A percentile compares a stretch with the other conserved stretches of the same genome.
Evolutionary conservation across 345 rosid species (phyloP).

Genomic region (Geranium rotundifolium): DNA sequence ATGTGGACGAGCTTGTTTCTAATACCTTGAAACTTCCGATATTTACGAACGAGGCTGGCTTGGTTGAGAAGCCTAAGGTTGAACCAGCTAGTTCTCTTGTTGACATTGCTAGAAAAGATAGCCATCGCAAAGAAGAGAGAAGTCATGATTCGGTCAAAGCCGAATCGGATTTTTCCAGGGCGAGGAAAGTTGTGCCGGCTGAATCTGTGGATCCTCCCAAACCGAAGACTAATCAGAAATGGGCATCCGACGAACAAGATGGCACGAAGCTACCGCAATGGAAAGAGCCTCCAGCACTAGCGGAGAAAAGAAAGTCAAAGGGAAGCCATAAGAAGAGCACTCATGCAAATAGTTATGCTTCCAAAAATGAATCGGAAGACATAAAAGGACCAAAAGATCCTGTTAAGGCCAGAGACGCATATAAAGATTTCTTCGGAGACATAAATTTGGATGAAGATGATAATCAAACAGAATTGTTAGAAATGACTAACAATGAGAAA

Average conservation of each 20-base stretch:
- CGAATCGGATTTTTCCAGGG: conserved; percentile 29
- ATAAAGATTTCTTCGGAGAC: conserved; percentile 75
- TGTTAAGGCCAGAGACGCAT: conserved; percentile 44
- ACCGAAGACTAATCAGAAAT: conserved; percentile 32
- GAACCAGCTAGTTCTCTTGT: conserved; percentile 13
- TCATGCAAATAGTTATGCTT: conserved; percentile 16
- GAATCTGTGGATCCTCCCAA: conserved; percentile 27
- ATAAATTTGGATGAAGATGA: conserved; percentile 53
- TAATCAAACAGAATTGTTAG: conserved; percentile 26
- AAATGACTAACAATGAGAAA: conserved; percentile 27
- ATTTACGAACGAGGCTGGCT: conserved; percentile 26
- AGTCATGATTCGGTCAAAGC: conserved; percentile 21
- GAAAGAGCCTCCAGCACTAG: conserved; percentile 36
- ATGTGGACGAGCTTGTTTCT: conserved; percentile 51
- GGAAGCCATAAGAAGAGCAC: conserved; percentile 40
- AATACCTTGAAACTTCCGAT: conserved; percentile 60
- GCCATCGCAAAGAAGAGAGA: conserved; percentile 33
- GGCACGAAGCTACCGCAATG: conserved; percentile 27
- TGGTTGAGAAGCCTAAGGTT: conserved; percentile 35
- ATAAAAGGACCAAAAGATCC: conserved; percentile 31
- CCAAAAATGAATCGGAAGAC: conserved; percentile 34
- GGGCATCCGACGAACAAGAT: conserved; percentile 27
- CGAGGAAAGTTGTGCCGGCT: conserved; percentile 28
- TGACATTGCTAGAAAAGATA: conserved; percentile 29
- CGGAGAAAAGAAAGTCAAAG: conserved; percentile 40